phyloP scores from a whole-genome alignment of 2,329 filamentous ascomycete genomes.

The Tolypocladium nubicola region DNA sequence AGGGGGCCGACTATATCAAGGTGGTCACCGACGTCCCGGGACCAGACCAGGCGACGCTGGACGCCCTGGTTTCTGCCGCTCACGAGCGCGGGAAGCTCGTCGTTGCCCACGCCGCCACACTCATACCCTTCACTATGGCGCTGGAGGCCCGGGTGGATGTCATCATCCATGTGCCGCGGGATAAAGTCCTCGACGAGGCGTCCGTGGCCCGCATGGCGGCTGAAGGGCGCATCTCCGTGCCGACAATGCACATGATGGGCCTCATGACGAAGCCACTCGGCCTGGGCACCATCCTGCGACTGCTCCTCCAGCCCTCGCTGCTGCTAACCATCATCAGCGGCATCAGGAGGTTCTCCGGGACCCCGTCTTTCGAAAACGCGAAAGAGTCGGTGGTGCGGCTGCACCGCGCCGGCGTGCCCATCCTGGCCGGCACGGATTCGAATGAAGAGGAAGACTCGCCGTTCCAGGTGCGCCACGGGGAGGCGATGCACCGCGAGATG shows the following conservation, averaged over 20 bases:
- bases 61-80: conserved; percentile 11
- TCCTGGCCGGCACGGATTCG: conserved; percentile 20
- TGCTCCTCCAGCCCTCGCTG: conserved; percentile 11
- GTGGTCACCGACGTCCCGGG: conserved; percentile 10
- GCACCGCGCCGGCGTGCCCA: conserved; percentile 15
- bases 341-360: background rate
- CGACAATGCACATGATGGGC: conserved; percentile 10
- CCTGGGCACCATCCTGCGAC: background rate
- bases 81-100: conserved; percentile 11
- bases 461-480: conserved; percentile 7
- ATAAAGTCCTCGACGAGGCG: conserved; percentile 10
- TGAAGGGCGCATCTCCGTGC: conserved; percentile 12
- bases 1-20: conserved; percentile 15
- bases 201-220: conserved; percentile 8
- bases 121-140: conserved; percentile 12
- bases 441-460: conserved; percentile 6
- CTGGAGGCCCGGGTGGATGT: conserved; percentile 15
- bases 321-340: background rate
- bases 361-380: background rate
- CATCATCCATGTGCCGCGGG: conserved; percentile 16
- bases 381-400: conserved; percentile 8
- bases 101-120: conserved; percentile 14
- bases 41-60: conserved; percentile 11
- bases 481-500: conserved; percentile 11
- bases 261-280: background rate